Evolutionary conservation across 305 asterid species (phyloP).

Genomic region (Solanum chacoense): DNA sequence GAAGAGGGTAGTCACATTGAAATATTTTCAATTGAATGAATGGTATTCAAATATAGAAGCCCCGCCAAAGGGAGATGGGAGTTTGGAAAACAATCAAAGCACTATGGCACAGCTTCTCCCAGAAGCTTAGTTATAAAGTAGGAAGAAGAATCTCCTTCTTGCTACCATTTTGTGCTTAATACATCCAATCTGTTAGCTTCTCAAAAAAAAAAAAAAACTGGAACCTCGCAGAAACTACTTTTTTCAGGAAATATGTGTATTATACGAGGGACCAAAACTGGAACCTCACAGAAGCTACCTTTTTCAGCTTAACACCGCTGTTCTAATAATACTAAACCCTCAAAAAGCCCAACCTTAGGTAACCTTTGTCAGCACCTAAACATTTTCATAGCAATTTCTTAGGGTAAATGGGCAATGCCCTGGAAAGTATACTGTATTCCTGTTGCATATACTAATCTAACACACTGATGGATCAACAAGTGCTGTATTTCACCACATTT

Average conservation of each 20-base stretch:
- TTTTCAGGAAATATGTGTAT: neutral
- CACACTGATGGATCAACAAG: neutral
- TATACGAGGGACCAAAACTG: neutral
- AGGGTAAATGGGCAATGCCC: neutral
- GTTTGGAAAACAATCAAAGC: neutral
- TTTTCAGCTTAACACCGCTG: neutral
- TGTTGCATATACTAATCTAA: neutral
- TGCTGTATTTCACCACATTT: neutral
- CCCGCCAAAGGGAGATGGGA: neutral
- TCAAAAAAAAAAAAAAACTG: neutral
- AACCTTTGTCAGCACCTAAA: neutral
- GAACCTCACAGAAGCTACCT: neutral
- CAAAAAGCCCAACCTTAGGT: neutral
- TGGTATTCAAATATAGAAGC: neutral
- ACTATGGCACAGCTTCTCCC: neutral
- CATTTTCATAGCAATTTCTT: neutral
- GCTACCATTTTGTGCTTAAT: neutral
- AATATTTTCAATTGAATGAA: neutral
- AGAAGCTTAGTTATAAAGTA: neutral
- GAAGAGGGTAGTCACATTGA: neutral
- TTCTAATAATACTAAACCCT: neutral
- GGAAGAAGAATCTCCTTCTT: neutral
- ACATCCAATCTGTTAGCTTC: neutral
- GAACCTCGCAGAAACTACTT: neutral
- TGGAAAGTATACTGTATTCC: neutral